A percentile compares a stretch with the other conserved stretches of the same genome.
Evolutionary conservation across 2,329 filamentous ascomycete species (phyloP).

Genomic region (Aureobasidium uvarum): DNA sequence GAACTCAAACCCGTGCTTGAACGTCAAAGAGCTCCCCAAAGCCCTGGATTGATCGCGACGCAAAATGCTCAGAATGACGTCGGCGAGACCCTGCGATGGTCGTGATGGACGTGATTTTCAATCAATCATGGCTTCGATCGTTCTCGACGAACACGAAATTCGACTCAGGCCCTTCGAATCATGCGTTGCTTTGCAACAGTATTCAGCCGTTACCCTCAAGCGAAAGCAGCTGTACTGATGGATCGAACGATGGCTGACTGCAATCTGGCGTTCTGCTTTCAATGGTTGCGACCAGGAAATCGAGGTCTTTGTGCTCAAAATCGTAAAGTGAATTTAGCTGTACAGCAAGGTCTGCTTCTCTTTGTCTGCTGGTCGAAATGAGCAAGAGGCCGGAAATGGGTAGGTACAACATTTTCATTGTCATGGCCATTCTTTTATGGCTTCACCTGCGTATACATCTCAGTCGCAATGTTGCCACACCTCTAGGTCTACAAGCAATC

Average conservation of each 20-base stretch:
- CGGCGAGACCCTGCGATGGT: background rate
- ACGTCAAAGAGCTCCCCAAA: background rate
- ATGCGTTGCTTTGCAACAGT: background rate
- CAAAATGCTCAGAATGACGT: slow-evolving; percentile 9
- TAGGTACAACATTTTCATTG: slow-evolving; percentile 11
- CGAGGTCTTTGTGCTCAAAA: background rate
- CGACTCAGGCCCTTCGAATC: slow-evolving; percentile 12
- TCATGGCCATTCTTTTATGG: background rate
- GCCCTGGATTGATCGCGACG: slow-evolving; percentile 1
- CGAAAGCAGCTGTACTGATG: background rate
- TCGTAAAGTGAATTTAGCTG: background rate
- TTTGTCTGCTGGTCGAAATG: slow-evolving; percentile 10
- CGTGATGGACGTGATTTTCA: background rate
- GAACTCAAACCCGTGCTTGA: background rate
- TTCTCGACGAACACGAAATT: background rate
- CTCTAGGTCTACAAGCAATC: background rate
- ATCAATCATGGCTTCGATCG: slow-evolving; percentile 9
- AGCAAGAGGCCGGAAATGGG: slow-evolving; percentile 10
- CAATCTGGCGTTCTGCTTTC: background rate
- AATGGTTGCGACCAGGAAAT: background rate
- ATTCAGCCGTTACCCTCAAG: background rate
- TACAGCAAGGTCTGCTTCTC: background rate
- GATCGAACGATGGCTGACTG: background rate
- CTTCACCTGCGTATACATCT: background rate
- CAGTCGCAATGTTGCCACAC: background rate